Evolutionary conservation across 176 grass and related monocot genomes (phyloP), one percentile per base, ranked within the genome.

Genomic region (Hsuehochloa calcarea): DNA sequence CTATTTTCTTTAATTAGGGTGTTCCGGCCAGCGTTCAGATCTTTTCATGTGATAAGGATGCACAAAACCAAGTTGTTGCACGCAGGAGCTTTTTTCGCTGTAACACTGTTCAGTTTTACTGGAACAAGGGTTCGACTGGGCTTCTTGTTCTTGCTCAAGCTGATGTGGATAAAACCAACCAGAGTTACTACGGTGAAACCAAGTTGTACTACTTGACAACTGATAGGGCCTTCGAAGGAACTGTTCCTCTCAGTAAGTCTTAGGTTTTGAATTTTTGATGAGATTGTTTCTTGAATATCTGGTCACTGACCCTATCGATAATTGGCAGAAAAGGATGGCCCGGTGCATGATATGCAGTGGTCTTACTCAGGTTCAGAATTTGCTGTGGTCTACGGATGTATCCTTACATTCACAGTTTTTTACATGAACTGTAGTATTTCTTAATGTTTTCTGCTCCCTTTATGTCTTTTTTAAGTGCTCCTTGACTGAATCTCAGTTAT

Each of bases 151-250:
- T 95, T 80, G 91, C 84, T 58, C 96, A 98, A 58, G 87, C 93
- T 90, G 93, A 98, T 26, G 96, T 90, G 23, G 96, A 98, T 89
- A 95, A 98, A 90, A 98, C 82, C 63, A 98, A 95, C 87, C 96
- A 95, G 88, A 98, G 96, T 92, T 98, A 95, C 80, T 95, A 98
- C 74, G 96, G 96, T 69, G 96, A 98, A 95, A 95, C 93, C 73
- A 95, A 95, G 77, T 85, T 95, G 68, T 88, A 98, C 82, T 98
- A 98, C 84, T 90, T 98, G 83, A 98, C 89, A 80, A 84, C 90
- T 87, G 96, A 98, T 80, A 89, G 91, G 63, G 90, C 86, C 40
- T 94, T 95, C 1, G 91, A 98, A 93, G 96, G 96, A 90, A 88
- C 84, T 82, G 93, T 98, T 86, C 85, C 96, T 90, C 84, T 98